Evolutionary conservation across 805 yeast genomes (phyloP).

Genomic region (Ogataea haglerorum): DNA sequence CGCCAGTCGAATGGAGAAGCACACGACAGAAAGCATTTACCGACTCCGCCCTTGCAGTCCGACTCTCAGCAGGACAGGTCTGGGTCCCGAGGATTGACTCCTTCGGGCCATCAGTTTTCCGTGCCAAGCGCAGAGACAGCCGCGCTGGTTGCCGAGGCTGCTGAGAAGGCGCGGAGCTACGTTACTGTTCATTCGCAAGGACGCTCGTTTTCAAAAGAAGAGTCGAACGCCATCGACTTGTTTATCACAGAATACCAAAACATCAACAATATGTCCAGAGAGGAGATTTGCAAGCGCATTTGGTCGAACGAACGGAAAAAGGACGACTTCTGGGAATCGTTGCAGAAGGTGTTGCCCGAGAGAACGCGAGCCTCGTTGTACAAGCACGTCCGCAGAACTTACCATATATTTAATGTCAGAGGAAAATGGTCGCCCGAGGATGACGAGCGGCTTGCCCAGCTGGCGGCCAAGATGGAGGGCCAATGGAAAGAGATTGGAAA

Average conservation of each 20-base stretch:
- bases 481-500: conserved; percentile 88
- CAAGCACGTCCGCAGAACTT: conserved; percentile 87
- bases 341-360: conserved; percentile 76
- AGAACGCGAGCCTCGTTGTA: conserved; percentile 87
- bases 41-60: conserved; percentile 11
- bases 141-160: conserved; percentile 41
- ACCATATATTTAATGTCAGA: conserved; percentile 81
- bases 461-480: conserved; percentile 67
- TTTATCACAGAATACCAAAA: conserved; percentile 68
- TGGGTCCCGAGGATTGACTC: conserved; percentile 3
- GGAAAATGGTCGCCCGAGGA: conserved; percentile 90
- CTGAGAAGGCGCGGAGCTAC: conserved; percentile 38
- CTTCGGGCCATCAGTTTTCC: conserved; percentile 8
- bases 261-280: conserved; percentile 57
- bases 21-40: conserved; percentile 10
- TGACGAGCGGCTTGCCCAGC: conserved; percentile 60
- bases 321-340: conserved; percentile 85
- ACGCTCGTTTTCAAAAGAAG: conserved; percentile 55
- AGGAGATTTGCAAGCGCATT: conserved; percentile 74
- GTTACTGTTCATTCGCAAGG: conserved; percentile 26
- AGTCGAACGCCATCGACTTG: conserved; percentile 64
- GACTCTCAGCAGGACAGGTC: conserved; percentile 9
- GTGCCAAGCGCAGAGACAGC: conserved; percentile 34
- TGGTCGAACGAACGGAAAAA: conserved; percentile 85
- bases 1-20: conserved; percentile 23